phyloP scores from a whole-genome alignment of 495 filamentous ascomycete genomes.

The Xylaria venustula region DNA sequence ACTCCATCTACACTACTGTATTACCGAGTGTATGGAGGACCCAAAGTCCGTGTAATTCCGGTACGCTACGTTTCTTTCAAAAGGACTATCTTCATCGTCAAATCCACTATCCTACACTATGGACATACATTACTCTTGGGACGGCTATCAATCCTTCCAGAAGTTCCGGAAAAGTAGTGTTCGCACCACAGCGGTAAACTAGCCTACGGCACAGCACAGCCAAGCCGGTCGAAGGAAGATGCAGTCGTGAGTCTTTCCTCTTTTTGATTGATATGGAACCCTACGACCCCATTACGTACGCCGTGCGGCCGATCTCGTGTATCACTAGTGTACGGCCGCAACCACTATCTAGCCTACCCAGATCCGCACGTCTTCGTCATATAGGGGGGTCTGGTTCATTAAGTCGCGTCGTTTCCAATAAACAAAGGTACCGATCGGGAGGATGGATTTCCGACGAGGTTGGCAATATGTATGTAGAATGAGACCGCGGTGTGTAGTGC shows the following conservation, averaged over 20 bases:
- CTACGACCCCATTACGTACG: neutral
- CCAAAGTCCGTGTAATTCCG: neutral
- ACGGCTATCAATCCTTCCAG: neutral
- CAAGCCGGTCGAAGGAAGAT: neutral
- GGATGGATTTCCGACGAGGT: neutral
- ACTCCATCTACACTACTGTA: neutral
- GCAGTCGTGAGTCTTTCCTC: neutral
- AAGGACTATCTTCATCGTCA: neutral
- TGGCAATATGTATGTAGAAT: neutral
- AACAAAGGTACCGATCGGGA: neutral
- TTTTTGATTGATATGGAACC: neutral
- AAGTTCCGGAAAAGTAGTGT: neutral
- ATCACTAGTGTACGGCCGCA: neutral
- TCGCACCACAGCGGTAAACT: neutral
- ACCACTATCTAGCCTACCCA: neutral
- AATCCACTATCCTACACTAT: neutral
- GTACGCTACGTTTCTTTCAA: constrained; percentile 2
- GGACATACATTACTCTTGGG: neutral
- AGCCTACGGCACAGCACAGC: neutral
- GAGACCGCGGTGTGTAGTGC: neutral
- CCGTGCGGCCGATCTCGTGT: neutral
- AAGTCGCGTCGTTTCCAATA: neutral
- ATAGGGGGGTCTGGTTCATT: neutral
- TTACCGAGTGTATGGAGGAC: neutral
- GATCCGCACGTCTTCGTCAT: neutral